Conservation (phyloP, 768 basidiomycete species). For the Russula abietina region DNA sequence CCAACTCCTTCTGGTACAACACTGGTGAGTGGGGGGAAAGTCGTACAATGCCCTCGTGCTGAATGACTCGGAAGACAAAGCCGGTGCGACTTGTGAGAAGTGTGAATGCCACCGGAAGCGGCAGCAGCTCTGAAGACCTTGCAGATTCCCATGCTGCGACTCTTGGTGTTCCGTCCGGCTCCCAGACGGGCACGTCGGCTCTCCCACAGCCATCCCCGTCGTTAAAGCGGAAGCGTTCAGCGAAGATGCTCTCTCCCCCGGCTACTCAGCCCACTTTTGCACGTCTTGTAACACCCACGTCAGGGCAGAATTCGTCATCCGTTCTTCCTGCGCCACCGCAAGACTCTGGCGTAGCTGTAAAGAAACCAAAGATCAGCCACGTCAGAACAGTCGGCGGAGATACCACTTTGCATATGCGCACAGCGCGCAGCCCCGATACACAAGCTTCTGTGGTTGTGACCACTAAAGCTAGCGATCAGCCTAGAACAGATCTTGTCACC, state of each 20-base stretch:
- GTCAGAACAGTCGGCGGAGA: constrained; percentile 15
- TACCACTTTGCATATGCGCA: neutral
- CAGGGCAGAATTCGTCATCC: neutral
- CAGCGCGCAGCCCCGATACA: neutral
- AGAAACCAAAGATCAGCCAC: constrained; percentile 10
- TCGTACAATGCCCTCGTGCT: neutral
- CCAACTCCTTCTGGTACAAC: neutral
- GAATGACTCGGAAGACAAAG: constrained; percentile 17
- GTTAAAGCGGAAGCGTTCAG: constrained; percentile 18
- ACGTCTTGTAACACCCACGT: constrained; percentile 8
- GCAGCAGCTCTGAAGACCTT: constrained; percentile 19
- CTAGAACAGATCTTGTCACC: neutral
- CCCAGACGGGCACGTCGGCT: neutral
- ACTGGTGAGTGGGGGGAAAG: constrained; percentile 6
- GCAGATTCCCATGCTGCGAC: neutral
- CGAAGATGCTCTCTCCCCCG: constrained; percentile 2
- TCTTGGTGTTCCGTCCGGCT: constrained; percentile 5
- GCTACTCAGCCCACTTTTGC: constrained; percentile 10
- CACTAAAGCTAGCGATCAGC: neutral
- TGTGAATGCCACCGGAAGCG: constrained; percentile 1
- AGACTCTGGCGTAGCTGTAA: neutral
- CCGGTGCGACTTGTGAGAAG: constrained; percentile 18
- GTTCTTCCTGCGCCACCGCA: neutral
- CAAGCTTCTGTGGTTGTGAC: neutral
- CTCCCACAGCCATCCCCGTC: constrained; percentile 18